Percentiles rank a stretch among this genome's conserved stretches.
phyloP scores from a whole-genome alignment of 306 rosid genomes.

The Rubus parviflorus region DNA sequence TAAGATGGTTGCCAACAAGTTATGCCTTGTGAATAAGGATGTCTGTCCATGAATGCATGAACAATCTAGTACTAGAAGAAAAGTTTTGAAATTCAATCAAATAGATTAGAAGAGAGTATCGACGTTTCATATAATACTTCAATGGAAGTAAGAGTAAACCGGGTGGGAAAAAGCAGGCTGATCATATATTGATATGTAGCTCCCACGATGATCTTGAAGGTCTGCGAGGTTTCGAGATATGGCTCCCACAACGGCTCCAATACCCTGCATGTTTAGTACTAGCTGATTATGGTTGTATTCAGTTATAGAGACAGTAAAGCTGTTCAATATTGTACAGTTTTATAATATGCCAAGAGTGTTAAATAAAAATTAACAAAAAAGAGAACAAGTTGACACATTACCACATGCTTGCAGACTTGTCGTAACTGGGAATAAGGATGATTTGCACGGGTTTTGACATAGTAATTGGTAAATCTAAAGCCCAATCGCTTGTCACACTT shows the following conservation, averaged over 20 bases:
- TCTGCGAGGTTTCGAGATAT: constrained; percentile 67
- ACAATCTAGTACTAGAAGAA: neutral
- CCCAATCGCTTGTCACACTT: constrained; percentile 90
- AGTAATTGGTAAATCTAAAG: constrained; percentile 75
- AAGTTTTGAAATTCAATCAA: neutral
- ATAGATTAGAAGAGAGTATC: constrained; percentile 9
- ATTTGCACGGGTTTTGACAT: constrained; percentile 86
- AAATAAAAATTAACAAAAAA: neutral
- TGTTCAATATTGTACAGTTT: no score
- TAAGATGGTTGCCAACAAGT: constrained; percentile 16
- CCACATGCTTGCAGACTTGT: constrained; percentile 97
- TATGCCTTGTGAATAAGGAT: neutral
- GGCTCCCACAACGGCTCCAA: constrained; percentile 93
- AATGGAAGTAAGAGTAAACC: constrained; percentile 51
- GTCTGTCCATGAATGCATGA: neutral
- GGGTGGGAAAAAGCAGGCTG: constrained; percentile 75
- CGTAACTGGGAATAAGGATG: constrained; percentile 92
- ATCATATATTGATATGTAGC: constrained; percentile 86
- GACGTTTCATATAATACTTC: constrained; percentile 17
- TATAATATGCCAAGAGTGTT: neutral
- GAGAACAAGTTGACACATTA: constrained; percentile 32
- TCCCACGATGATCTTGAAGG: constrained; percentile 66
- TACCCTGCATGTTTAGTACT: constrained; percentile 51
- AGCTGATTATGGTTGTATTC: constrained; percentile 13
- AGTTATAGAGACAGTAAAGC: neutral